Conservation (phyloP, 352 stramenopile species). For the Lagenidium giganteum region DNA sequence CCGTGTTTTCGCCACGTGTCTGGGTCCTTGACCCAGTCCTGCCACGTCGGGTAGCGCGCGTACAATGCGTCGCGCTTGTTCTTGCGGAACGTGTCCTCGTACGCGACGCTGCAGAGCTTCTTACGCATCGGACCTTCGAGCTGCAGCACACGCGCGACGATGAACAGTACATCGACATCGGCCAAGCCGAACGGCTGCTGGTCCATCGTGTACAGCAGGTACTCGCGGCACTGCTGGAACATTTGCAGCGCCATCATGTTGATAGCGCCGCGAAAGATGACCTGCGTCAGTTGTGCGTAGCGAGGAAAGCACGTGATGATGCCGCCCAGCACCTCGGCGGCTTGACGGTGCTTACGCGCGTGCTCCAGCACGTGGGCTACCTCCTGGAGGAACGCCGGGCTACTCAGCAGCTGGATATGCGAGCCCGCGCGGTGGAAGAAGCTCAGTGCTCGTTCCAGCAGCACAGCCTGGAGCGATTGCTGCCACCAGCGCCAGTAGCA, state of each 20-base stretch:
- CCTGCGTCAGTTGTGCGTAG: conserved; percentile 34
- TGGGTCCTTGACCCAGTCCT: conserved; percentile 45
- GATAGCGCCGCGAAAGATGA: conserved; percentile 67
- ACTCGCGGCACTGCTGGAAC: conserved; percentile 63
- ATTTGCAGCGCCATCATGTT: conserved; percentile 53
- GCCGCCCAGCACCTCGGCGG: conserved; percentile 45
- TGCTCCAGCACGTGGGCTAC: conserved; percentile 43
- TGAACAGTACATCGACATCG: conserved; percentile 45
- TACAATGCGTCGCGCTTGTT: conserved; percentile 23
- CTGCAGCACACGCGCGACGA: conserved; percentile 54
- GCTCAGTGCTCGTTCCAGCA: conserved; percentile 35
- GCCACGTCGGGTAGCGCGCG: conserved; percentile 31
- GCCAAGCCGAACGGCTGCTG: conserved; percentile 40
- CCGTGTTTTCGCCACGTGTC: conserved; percentile 49
- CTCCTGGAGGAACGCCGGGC: conserved; percentile 56
- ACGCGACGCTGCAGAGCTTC: conserved; percentile 48
- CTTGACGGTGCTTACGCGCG: conserved; percentile 26
- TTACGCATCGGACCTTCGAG: conserved; percentile 33
- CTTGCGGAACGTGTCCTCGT: conserved; percentile 63
- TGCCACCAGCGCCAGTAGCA: conserved; percentile 40
- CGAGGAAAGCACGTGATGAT: conserved; percentile 60
- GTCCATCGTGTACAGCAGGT: conserved; percentile 59
- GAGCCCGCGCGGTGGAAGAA: conserved; percentile 41
- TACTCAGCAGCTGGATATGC: conserved; percentile 41
- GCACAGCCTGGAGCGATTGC: conserved; percentile 17